Percentiles rank a stretch among this genome's conserved stretches.
These are phyloP conservation scores for Microcyclosporella mali DNA, from an alignment of 2,329 filamentous ascomycete genomes.

Conservation along the genomic window DNA sequence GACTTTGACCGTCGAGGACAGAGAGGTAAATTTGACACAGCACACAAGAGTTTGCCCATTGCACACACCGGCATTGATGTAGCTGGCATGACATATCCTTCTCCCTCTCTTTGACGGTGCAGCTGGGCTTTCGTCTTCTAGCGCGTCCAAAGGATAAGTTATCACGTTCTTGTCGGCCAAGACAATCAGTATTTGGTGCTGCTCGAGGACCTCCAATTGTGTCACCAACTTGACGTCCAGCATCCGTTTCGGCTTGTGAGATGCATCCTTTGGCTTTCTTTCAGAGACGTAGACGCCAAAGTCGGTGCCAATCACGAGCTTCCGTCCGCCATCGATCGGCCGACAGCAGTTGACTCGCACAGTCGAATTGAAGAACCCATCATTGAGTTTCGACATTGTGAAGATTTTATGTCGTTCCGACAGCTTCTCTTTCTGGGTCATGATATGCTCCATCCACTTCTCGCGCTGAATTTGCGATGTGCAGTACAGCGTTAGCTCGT, in stretches of 20 bases:
- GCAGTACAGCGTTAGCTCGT: slow-evolving; percentile 84
- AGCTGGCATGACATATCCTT: slow-evolving; percentile 97
- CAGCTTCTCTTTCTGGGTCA: slow-evolving; percentile 79
- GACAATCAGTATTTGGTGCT: slow-evolving; percentile 86
- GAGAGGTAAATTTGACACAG: slow-evolving; percentile 86
- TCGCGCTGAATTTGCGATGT: slow-evolving; percentile 78
- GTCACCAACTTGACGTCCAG: slow-evolving; percentile 83
- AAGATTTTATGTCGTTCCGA: slow-evolving; percentile 68
- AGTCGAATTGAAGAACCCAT: slow-evolving; percentile 81
- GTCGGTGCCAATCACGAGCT: slow-evolving; percentile 90
- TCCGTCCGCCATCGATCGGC: slow-evolving; percentile 89
- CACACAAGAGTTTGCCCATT: slow-evolving; percentile 90
- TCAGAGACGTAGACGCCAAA: slow-evolving; percentile 89
- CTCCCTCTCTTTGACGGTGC: slow-evolving; percentile 77
- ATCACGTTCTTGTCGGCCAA: slow-evolving; percentile 88
- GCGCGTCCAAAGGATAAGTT: slow-evolving; percentile 79
- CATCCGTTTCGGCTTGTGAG: slow-evolving; percentile 68
- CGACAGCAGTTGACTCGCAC: slow-evolving; percentile 94
- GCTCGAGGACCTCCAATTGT: slow-evolving; percentile 91
- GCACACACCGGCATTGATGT: slow-evolving; percentile 96
- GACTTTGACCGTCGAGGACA: slow-evolving; percentile 98
- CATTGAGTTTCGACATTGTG: slow-evolving; percentile 63
- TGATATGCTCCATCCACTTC: slow-evolving; percentile 96
- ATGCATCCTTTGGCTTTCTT: slow-evolving; percentile 75
- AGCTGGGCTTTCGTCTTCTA: slow-evolving; percentile 72